phyloP scores from a whole-genome alignment of 2,329 filamentous ascomycete species.

The Pseudogymnoascus sp. region DNA sequence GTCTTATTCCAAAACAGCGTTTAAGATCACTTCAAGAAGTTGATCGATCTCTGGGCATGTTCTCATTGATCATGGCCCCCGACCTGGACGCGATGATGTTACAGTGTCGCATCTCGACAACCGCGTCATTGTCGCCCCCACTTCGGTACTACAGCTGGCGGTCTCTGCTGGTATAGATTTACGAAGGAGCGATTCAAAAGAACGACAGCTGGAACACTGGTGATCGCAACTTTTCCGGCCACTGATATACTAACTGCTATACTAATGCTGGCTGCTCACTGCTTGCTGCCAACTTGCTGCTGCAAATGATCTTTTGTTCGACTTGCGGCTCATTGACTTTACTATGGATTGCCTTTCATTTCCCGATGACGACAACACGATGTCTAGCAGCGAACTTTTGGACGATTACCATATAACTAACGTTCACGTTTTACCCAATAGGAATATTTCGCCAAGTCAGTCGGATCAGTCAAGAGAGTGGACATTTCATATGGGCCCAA shows the following conservation, averaged over 20 bases:
- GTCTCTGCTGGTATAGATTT: background rate
- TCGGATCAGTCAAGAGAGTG: slow-evolving; percentile 85
- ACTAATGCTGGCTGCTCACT: slow-evolving; percentile 50
- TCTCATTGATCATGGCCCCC: background rate
- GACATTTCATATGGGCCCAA: slow-evolving; percentile 88
- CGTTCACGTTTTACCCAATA: slow-evolving; percentile 54
- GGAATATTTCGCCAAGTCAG: slow-evolving; percentile 89
- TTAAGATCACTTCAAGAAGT: background rate
- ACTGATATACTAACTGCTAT: slow-evolving; percentile 17
- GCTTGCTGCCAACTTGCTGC: slow-evolving; percentile 40
- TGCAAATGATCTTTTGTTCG: slow-evolving; percentile 23
- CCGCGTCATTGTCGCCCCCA: background rate
- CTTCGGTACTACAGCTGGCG: background rate
- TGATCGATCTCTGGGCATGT: background rate
- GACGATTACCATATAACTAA: slow-evolving; percentile 52
- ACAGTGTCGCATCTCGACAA: background rate
- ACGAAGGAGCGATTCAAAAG: background rate
- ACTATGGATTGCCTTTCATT: slow-evolving; percentile 10
- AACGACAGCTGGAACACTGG: background rate
- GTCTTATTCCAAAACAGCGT: background rate
- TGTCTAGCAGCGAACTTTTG: slow-evolving; percentile 27
- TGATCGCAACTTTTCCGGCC: slow-evolving; percentile 1
- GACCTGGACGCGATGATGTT: background rate
- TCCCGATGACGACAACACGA: slow-evolving; percentile 16
- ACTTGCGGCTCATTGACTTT: slow-evolving; percentile 15